Percentiles rank a stretch among this genome's conserved stretches.
phyloP scores from a whole-genome alignment of 108 stramenopile species.

The Stephanodiscus triporus region DNA sequence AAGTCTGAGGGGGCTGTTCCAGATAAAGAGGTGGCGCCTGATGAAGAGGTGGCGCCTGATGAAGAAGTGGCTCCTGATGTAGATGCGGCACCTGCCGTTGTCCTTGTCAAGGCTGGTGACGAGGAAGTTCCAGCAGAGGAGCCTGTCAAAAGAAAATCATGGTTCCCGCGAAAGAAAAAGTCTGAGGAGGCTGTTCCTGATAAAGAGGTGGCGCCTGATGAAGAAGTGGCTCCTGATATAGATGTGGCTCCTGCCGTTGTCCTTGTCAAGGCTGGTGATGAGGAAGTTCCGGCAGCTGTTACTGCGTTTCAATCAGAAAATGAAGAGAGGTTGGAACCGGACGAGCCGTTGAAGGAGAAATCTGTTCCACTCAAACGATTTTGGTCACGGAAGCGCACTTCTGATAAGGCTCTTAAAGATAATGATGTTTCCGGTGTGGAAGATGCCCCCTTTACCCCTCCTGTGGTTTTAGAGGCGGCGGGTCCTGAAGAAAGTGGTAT shows the following conservation, averaged over 20 bases:
- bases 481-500: background rate
- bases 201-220: background rate
- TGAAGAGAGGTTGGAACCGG: background rate
- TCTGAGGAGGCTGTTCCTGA: background rate
- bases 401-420: background rate
- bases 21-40: background rate
- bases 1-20: background rate
- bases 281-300: background rate
- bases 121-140: no score
- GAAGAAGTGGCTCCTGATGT: no score
- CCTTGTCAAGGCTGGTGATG: background rate
- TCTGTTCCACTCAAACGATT: no score
- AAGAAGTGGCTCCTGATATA: no score
- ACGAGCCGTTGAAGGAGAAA: background rate
- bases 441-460: background rate
- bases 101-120: no score
- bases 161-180: background rate
- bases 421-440: background rate
- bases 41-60: no score
- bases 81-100: no score
- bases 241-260: no score
- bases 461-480: background rate
- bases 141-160: no score
- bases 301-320: background rate
- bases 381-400: no score